These are phyloP conservation scores for Ormosia emarginata DNA, from an alignment of 306 rosid species.

Conservation along the genomic window DNA sequence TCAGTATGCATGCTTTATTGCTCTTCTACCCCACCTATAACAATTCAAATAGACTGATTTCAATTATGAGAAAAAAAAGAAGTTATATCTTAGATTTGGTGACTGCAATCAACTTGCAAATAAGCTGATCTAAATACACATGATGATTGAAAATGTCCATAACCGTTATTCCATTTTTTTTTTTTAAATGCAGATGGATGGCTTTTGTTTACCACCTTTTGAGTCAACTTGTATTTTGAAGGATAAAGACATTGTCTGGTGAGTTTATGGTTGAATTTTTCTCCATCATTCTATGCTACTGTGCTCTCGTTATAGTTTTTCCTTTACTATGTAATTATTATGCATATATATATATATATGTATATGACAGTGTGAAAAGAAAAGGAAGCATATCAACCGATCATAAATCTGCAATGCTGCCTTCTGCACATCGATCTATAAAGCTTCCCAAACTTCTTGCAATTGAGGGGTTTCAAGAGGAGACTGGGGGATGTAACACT, in stretches of 20 bases:
- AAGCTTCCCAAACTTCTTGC: slow-evolving; percentile 62
- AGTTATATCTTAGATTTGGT: too few species aligned
- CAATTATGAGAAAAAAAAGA: too few species aligned
- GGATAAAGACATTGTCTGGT: slow-evolving; percentile 82
- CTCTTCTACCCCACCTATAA: too few species aligned
- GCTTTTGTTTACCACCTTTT: slow-evolving; percentile 82
- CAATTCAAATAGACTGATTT: too few species aligned
- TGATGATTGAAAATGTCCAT: not conserved
- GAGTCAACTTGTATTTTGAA: slow-evolving; percentile 78
- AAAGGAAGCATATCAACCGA: slow-evolving; percentile 37
- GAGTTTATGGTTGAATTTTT: slow-evolving; percentile 13
- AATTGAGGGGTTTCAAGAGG: slow-evolving; percentile 48
- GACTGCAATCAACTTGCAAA: too few species aligned
- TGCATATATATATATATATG: not conserved
- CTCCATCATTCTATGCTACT: not conserved
- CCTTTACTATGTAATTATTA: not conserved
- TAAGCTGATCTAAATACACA: too few species aligned
- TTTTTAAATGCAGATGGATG: slow-evolving; percentile 73
- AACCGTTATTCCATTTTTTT: not conserved
- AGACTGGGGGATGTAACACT: slow-evolving; percentile 38
- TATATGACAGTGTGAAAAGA: slow-evolving; percentile 53
- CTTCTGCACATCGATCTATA: slow-evolving; percentile 12
- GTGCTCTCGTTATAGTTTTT: not conserved
- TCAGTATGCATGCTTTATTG: slow-evolving; percentile 33
- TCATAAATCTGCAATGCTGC: slow-evolving; percentile 31